Conservation (phyloP, 2,329 filamentous ascomycete species). For the Trichophyton schoenleinii region DNA sequence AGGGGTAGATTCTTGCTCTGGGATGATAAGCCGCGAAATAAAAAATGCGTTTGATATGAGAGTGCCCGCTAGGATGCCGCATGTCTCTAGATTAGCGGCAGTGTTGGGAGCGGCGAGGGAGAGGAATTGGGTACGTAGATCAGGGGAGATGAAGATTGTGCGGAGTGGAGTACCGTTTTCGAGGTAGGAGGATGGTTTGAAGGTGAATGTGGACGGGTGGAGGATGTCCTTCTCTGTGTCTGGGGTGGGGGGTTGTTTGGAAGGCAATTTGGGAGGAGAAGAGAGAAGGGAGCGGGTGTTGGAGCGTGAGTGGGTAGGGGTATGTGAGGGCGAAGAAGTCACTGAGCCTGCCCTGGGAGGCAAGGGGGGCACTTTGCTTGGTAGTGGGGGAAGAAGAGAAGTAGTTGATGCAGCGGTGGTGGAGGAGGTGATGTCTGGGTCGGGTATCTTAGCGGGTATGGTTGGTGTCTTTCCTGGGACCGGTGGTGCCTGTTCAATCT, state of each 20-base stretch:
- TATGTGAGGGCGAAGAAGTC: constrained; percentile 20
- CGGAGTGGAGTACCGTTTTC: constrained; percentile 81
- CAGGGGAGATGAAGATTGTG: constrained; percentile 71
- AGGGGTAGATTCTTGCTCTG: constrained; percentile 75
- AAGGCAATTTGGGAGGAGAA: constrained; percentile 16
- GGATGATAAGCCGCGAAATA: constrained; percentile 75
- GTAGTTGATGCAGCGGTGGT: neutral
- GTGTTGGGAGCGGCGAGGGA: constrained; percentile 66
- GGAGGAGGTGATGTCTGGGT: neutral
- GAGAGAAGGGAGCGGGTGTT: neutral
- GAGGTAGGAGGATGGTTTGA: constrained; percentile 72
- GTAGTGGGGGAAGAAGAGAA: constrained; percentile 18
- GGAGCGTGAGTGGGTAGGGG: constrained; percentile 17
- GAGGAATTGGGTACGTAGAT: constrained; percentile 63
- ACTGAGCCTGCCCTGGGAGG: constrained; percentile 11
- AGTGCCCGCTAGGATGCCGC: constrained; percentile 84
- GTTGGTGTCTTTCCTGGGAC: constrained; percentile 21
- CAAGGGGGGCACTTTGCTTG: constrained; percentile 5
- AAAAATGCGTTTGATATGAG: constrained; percentile 88
- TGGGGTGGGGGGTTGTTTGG: neutral
- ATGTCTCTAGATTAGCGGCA: constrained; percentile 72
- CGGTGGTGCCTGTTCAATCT: constrained; percentile 1
- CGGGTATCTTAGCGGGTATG: constrained; percentile 30
- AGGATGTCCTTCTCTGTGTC: constrained; percentile 21
- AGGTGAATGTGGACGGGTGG: constrained; percentile 52